These are phyloP conservation scores for Trichoderma koningiopsis DNA, from an alignment of 2,329 filamentous ascomycete genomes.

Conservation along the genomic window DNA sequence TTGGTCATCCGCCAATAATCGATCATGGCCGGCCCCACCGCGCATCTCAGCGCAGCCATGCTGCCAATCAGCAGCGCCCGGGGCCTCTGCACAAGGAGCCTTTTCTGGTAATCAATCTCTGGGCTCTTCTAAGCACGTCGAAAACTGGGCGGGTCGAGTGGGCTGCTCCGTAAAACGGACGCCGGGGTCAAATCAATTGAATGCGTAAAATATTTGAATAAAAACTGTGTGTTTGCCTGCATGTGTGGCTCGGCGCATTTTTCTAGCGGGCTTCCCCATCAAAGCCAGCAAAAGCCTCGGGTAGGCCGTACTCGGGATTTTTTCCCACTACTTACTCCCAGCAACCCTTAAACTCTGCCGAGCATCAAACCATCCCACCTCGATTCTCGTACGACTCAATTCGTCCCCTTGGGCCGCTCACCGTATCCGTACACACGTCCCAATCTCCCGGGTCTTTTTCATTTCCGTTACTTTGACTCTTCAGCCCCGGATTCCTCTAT, in stretches of 20 bases:
- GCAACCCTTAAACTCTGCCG: background rate
- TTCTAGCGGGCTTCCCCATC: background rate
- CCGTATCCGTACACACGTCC: background rate
- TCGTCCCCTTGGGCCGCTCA: background rate
- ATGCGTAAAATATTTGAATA: background rate
- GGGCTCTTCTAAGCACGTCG: background rate
- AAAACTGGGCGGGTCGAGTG: slow-evolving; percentile 12
- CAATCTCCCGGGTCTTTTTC: slow-evolving; percentile 5
- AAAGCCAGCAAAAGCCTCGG: slow-evolving; percentile 23
- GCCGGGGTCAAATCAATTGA: slow-evolving; percentile 5
- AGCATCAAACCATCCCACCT: slow-evolving; percentile 14
- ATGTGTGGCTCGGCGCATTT: background rate
- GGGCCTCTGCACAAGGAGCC: slow-evolving; percentile 4
- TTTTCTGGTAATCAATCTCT: slow-evolving; percentile 5
- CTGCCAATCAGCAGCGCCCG: slow-evolving; percentile 20
- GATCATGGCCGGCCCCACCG: slow-evolving; percentile 1
- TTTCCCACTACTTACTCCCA: background rate
- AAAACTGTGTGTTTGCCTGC: background rate
- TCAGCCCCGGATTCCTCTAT: background rate
- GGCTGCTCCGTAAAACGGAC: slow-evolving; percentile 25
- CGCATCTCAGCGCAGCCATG: background rate
- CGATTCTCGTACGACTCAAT: slow-evolving; percentile 21
- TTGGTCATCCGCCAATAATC: slow-evolving; percentile 12
- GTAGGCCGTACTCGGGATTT: slow-evolving; percentile 11
- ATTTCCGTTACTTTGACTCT: background rate